Conservation (phyloP, 371 early-diverging fungal genomes). For the Mortierella sp. region DNA sequence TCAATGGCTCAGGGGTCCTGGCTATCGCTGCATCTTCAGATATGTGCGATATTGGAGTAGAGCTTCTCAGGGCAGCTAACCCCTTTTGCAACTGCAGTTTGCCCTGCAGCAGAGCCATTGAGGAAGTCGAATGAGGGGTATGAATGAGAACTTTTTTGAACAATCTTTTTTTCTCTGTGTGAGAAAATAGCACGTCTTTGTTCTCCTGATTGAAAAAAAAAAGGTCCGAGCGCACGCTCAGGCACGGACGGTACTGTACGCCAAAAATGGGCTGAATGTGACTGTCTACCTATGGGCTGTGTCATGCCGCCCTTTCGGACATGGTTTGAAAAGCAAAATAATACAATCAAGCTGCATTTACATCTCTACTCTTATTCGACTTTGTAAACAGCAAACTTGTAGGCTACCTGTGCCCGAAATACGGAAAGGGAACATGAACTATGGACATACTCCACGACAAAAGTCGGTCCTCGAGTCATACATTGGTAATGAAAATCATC, state of each 20-base stretch:
- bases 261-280: not conserved
- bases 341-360: too few relatives aligned
- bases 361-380: not conserved
- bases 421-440: constrained; percentile 21
- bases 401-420: not conserved
- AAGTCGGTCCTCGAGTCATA: constrained; percentile 54
- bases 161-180: too few relatives aligned
- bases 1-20: not conserved
- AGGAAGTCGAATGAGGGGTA: not conserved
- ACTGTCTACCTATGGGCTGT: not conserved
- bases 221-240: not conserved
- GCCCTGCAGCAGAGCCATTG: not conserved
- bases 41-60: not conserved
- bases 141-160: not conserved
- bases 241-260: not conserved
- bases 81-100: constrained; percentile 1
- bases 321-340: too few relatives aligned
- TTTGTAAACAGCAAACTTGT: not conserved
- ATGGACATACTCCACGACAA: constrained; percentile 29
- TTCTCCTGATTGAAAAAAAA: too few relatives aligned
- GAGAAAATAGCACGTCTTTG: too few relatives aligned
- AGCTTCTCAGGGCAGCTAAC: not conserved
- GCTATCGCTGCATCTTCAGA: not conserved
- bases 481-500: constrained; percentile 31
- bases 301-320: not conserved